phyloP scores from a whole-genome alignment of 148 eudicot species.

The Camellia granthamiana region DNA sequence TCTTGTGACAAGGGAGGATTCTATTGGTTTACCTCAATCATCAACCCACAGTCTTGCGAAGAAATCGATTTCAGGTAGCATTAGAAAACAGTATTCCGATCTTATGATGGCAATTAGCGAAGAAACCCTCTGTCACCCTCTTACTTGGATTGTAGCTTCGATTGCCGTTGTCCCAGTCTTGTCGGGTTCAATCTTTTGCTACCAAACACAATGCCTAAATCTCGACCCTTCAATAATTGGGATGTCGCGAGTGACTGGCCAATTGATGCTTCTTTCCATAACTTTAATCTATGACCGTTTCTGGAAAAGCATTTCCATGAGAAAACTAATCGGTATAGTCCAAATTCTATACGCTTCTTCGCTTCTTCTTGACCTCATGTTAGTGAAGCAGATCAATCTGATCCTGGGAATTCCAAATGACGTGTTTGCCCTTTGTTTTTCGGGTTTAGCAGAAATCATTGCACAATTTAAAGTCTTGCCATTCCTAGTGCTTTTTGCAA shows the following conservation, averaged over 20 bases:
- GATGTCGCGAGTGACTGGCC: slow-evolving; percentile 73
- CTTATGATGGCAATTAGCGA: slow-evolving; percentile 53
- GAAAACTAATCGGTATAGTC: slow-evolving; percentile 45
- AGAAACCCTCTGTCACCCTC: slow-evolving; percentile 49
- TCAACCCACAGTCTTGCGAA: slow-evolving; percentile 5
- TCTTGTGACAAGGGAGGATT: slow-evolving; percentile 51
- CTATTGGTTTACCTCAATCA: slow-evolving; percentile 52
- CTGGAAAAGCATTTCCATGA: slow-evolving; percentile 54
- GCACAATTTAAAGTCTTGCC: slow-evolving; percentile 77
- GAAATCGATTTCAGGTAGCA: slow-evolving; percentile 29
- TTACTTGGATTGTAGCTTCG: slow-evolving; percentile 70
- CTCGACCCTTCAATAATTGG: slow-evolving; percentile 79
- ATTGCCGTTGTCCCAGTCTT: slow-evolving; percentile 67
- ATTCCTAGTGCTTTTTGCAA: slow-evolving; percentile 76
- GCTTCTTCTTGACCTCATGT: slow-evolving; percentile 70
- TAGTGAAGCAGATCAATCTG: slow-evolving; percentile 65
- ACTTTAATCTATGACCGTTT: slow-evolving; percentile 58
- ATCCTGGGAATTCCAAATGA: slow-evolving; percentile 63
- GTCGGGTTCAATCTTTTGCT: slow-evolving; percentile 84
- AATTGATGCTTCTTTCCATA: slow-evolving; percentile 52
- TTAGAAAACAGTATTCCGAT: slow-evolving; percentile 56
- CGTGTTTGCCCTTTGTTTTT: slow-evolving; percentile 61
- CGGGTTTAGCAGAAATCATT: slow-evolving; percentile 77
- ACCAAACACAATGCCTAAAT: slow-evolving; percentile 71
- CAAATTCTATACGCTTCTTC: slow-evolving; percentile 68